phyloP scores from a whole-genome alignment of 1,139 yeast genomes.

The Suhomyces atakaporum region DNA sequence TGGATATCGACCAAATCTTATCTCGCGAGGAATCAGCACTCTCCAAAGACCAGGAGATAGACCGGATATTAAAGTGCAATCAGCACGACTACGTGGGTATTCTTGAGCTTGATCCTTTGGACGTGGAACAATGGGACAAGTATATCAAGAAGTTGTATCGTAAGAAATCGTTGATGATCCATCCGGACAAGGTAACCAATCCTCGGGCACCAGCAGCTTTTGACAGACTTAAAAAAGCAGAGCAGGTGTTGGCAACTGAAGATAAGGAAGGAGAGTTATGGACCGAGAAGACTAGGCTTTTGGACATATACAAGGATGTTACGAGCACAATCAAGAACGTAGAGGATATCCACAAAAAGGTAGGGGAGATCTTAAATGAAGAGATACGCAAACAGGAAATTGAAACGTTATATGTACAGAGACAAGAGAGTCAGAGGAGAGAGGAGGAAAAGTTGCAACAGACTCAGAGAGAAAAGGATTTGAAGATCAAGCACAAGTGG shows the following conservation, averaged over 20 bases:
- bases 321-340: slow-evolving; percentile 19
- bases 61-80: slow-evolving; percentile 50
- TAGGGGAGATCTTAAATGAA: slow-evolving; percentile 36
- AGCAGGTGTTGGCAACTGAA: slow-evolving; percentile 22
- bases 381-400: slow-evolving; percentile 35
- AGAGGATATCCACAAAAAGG: slow-evolving; percentile 38
- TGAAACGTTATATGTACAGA: slow-evolving; percentile 36
- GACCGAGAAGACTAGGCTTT: slow-evolving; percentile 38
- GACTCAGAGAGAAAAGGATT: slow-evolving; percentile 40
- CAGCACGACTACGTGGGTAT: slow-evolving; percentile 57
- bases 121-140: slow-evolving; percentile 30
- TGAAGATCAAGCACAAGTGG: slow-evolving; percentile 54
- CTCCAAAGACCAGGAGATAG: slow-evolving; percentile 56
- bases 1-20: slow-evolving; percentile 31
- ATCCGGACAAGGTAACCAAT: slow-evolving; percentile 66
- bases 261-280: slow-evolving; percentile 6
- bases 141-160: slow-evolving; percentile 51
- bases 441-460: slow-evolving; percentile 33
- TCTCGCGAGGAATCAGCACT: slow-evolving; percentile 38
- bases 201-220: slow-evolving; percentile 63
- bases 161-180: slow-evolving; percentile 62
- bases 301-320: slow-evolving; percentile 43
- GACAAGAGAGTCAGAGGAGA: slow-evolving; percentile 28
- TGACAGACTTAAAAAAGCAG: slow-evolving; percentile 49
- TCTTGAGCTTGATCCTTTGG: slow-evolving; percentile 51